Base-by-base conservation (phyloP, 2,329 filamentous ascomycete species). In the Colletotrichum echinochloae region DNA sequence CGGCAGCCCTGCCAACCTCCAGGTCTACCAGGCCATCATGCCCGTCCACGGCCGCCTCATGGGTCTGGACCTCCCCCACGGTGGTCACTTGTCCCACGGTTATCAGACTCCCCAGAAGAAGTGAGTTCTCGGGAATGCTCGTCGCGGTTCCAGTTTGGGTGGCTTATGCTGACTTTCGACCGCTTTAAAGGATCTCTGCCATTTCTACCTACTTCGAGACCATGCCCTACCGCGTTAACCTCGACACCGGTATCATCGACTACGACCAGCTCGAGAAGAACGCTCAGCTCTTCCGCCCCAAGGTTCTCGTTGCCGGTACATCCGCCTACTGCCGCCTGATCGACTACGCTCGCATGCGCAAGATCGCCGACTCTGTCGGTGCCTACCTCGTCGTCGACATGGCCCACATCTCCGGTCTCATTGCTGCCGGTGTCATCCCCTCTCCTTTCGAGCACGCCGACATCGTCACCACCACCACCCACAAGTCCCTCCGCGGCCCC, bases 161-260 rank as follows among this genome's bases (percentile, higher is more conserved):
- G 35, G 9, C 16, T 12, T 26, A 30, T 35, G 28, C 59, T 71
- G 14, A 70, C 65, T 9, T 26, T 30, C 16, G 12, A 12, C 26
- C 23, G 14, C 7, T 37, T 3, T 33, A 11, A 46, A 91, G 88
- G 86, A 99, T 99, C 83, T 98, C 95, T 65, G 94, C 94, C 71
- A 92, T 99, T 77, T 98, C 95, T 48, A 98, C 95, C 79, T 99
- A 99, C 89, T 99, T 98, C 81, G 95, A 99, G 88, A 99, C 96
- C 71, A 92, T 99, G 84, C 96, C 96, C 66, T 99, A 99, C 88
- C 91, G 94, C 73, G 92, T 98, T 73, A 87, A 96, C 82, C 88
- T 93, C 76, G 89, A 93, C 78, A 98, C 96, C 39, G 96, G 96
- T 76, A 91, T 98, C 82, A 99, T 99, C 79, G 96, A 99, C 85